Evolutionary conservation across 148 eudicot species (phyloP), one percentile per base, ranked within the genome.

Genomic region (Silene latifolia): DNA sequence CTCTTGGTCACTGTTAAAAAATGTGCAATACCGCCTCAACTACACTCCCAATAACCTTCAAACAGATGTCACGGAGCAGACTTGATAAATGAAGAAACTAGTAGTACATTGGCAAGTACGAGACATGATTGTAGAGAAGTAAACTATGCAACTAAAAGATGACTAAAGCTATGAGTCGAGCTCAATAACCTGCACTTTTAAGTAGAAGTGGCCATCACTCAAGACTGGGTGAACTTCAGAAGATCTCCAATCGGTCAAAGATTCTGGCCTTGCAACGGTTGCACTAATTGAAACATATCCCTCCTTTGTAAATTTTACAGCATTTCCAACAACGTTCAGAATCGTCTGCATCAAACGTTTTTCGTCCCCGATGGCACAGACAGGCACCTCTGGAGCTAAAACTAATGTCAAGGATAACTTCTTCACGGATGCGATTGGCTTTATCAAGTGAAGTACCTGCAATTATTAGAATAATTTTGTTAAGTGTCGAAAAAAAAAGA

Each of bases 231-330:
- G 79, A 76, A 85, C 73, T 11, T 93, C 98, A 47, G 91, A 73
- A 75, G 92, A 71, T 75, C 80, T 82, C 90, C 86, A 88, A 78
- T 90, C 90, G 74, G 89, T 84, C 72, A 86, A 76, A 53, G 87
- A 91, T 74, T 89, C 97, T 56, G 91, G 84, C 80, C 87, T 89
- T 59, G 89, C 89, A 77, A 87, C 78, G 47, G 95, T 83, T 53
- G 85, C 98, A 64, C 86, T 82, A 68, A 94, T 85, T 59, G 93
- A 84, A 62, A 91, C 77, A 74, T 77, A 81, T 47, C 97, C 98
- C 64, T 89, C 90, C 79, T 88, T 93, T 57, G 97, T 87, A 72
- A 89, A 93, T 80, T 93, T 93, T 42, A 93, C 91, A 72, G 98
- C 93, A 84, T 93, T 91, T 17, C 98, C 98, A 51, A 82, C 87